A percentile compares a stretch with the other conserved stretches of the same genome.
These are phyloP conservation scores for Leccinellum rugosiceps DNA, from an alignment of 768 basidiomycete species.

Conservation along the genomic window DNA sequence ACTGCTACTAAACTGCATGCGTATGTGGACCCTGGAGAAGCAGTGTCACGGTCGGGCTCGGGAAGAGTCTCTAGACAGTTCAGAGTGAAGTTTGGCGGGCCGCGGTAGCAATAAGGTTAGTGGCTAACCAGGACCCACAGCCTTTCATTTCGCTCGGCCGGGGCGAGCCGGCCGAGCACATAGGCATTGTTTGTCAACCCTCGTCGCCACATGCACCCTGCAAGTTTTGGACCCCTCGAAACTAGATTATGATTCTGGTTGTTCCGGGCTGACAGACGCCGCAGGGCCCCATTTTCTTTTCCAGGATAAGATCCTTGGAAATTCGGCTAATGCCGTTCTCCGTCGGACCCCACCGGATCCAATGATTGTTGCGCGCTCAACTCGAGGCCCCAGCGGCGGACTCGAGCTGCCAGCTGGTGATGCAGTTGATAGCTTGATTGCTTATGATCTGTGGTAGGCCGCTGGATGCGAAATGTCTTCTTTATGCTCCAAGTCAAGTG, in stretches of 20 bases:
- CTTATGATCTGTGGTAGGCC: neutral
- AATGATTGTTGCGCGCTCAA: neutral
- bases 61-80: neutral
- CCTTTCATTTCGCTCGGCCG: neutral
- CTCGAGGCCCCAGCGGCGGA: neutral
- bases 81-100: neutral
- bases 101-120: conserved; percentile 11
- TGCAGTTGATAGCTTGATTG: neutral
- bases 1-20: neutral
- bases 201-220: neutral
- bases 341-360: neutral
- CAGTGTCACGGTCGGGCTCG: neutral
- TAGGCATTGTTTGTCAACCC: conserved; percentile 4
- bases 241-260: neutral
- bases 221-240: conserved; percentile 1
- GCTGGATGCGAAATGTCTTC: conserved; percentile 17
- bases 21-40: neutral
- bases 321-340: neutral
- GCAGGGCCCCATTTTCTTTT: neutral
- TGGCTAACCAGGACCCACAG: neutral
- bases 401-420: neutral
- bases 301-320: neutral
- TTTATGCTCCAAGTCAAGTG: neutral
- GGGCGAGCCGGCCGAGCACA: neutral
- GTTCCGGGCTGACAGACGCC: neutral